These are phyloP conservation scores for Aspergillus cavernicola DNA, from an alignment of 495 filamentous ascomycete genomes.

Conservation along the genomic window DNA sequence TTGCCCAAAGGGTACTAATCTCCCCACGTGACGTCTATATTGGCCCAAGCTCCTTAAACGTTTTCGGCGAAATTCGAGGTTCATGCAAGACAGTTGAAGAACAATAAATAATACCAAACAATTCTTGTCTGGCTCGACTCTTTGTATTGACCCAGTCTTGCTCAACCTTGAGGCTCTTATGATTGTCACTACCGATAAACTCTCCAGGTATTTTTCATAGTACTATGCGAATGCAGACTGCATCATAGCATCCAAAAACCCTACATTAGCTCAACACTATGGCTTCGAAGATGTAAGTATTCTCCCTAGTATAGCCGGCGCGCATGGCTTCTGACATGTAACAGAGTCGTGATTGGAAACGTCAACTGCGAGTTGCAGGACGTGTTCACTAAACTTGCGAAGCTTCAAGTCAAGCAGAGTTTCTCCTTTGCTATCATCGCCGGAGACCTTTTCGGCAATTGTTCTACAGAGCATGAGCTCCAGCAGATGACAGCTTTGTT, in stretches of 20 bases:
- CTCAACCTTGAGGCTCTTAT: no score
- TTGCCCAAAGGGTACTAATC: conserved; percentile 14
- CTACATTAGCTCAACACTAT: conserved; percentile 16
- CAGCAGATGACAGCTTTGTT: conserved; percentile 62
- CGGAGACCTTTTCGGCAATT: conserved; percentile 71
- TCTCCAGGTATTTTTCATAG: not conserved
- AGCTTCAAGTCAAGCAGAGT: conserved; percentile 76
- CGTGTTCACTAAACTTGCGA: conserved; percentile 72
- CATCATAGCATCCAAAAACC: conserved; percentile 14
- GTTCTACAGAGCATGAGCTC: conserved; percentile 46
- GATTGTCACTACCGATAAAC: no score
- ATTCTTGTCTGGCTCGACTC: no score
- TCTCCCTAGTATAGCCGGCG: not conserved
- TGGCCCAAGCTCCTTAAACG: conserved; percentile 24
- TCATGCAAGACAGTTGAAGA: not conserved
- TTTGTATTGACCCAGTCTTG: no score
- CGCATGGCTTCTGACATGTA: not conserved
- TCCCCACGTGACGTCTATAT: conserved; percentile 29
- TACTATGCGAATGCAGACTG: conserved; percentile 10
- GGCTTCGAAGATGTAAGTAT: conserved; percentile 68
- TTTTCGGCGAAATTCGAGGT: conserved; percentile 11
- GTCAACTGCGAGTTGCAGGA: conserved; percentile 68
- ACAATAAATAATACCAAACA: not conserved
- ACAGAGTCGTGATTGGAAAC: conserved; percentile 75
- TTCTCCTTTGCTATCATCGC: conserved; percentile 81